These are phyloP conservation scores for Tilletia setariae DNA, from an alignment of 1,284 basidiomycete species.

Conservation along the genomic window DNA sequence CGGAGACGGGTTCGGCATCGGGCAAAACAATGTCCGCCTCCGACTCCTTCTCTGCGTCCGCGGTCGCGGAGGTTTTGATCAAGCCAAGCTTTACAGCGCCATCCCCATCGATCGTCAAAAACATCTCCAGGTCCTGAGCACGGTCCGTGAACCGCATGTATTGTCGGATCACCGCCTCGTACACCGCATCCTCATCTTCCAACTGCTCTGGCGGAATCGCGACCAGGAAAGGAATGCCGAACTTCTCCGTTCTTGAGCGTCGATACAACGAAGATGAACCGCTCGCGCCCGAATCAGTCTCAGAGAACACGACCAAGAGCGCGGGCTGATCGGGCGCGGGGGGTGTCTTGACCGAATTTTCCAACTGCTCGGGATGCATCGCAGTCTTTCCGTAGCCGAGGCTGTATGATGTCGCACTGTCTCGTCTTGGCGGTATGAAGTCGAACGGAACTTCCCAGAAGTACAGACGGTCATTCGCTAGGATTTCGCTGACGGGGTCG, in stretches of 20 bases:
- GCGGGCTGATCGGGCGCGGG: conserved; percentile 30
- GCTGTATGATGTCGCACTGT: conserved; percentile 8
- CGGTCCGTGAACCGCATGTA: conserved; percentile 30
- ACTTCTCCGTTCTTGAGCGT: background rate
- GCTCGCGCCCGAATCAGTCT: conserved; percentile 10
- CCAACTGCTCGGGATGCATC: conserved; percentile 34
- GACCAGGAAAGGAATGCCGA: conserved; percentile 51
- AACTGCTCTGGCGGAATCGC: conserved; percentile 32
- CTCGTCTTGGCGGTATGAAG: conserved; percentile 24
- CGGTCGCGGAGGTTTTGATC: background rate
- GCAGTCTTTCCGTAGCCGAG: conserved; percentile 31
- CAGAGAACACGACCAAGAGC: conserved; percentile 44
- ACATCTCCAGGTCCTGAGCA: conserved; percentile 17
- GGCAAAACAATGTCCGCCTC: background rate
- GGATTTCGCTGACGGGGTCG: conserved; percentile 45
- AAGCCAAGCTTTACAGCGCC: background rate
- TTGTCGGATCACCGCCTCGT: conserved; percentile 30
- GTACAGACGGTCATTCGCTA: conserved; percentile 40
- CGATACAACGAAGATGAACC: background rate
- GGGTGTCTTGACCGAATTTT: conserved; percentile 22
- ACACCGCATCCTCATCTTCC: conserved; percentile 31
- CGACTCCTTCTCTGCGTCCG: background rate
- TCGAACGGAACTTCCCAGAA: conserved; percentile 40
- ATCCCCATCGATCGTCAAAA: background rate
- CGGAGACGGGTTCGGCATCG: background rate